Evolutionary conservation across 768 basidiomycete species (phyloP).

Genomic region (Russula sp.): DNA sequence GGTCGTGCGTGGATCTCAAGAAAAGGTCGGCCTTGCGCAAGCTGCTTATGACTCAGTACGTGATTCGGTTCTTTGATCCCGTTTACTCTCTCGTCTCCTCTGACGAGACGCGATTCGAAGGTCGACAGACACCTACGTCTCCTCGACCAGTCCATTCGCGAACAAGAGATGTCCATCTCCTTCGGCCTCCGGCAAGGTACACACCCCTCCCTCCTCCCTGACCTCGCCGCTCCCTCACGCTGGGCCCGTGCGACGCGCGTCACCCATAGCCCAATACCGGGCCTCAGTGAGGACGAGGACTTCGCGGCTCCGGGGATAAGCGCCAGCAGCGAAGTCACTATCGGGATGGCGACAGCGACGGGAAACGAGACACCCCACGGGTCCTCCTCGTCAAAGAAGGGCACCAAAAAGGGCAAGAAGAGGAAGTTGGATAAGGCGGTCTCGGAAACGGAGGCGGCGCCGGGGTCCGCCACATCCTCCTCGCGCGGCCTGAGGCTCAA

Average conservation of each 20-base stretch:
- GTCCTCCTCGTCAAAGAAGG: constrained; percentile 8
- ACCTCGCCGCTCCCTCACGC: constrained; percentile 47
- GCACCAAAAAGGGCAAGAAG: constrained; percentile 23
- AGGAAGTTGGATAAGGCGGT: constrained; percentile 23
- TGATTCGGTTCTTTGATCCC: background rate
- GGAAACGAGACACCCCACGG: constrained; percentile 8
- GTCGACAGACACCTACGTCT: constrained; percentile 74
- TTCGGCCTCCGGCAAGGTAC: constrained; percentile 48
- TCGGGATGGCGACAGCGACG: constrained; percentile 12
- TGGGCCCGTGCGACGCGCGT: constrained; percentile 40
- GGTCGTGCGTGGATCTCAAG: constrained; percentile 20
- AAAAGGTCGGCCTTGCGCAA: constrained; percentile 22
- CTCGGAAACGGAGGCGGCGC: background rate
- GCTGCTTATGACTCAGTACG: constrained; percentile 21
- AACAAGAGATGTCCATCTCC: constrained; percentile 49
- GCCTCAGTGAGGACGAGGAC: constrained; percentile 22
- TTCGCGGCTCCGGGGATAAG: background rate
- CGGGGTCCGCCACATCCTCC: background rate
- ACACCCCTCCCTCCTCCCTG: constrained; percentile 51
- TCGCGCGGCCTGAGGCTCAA: constrained; percentile 30
- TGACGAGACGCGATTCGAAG: constrained; percentile 31
- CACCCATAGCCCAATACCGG: constrained; percentile 37
- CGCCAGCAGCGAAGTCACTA: constrained; percentile 9
- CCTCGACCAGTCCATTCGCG: constrained; percentile 65
- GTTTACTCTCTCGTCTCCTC: background rate